A percentile compares a stretch with the other conserved stretches of the same genome.
Conservation (phyloP, 441 rosid genomes). For the Pelargonium australe region DNA sequence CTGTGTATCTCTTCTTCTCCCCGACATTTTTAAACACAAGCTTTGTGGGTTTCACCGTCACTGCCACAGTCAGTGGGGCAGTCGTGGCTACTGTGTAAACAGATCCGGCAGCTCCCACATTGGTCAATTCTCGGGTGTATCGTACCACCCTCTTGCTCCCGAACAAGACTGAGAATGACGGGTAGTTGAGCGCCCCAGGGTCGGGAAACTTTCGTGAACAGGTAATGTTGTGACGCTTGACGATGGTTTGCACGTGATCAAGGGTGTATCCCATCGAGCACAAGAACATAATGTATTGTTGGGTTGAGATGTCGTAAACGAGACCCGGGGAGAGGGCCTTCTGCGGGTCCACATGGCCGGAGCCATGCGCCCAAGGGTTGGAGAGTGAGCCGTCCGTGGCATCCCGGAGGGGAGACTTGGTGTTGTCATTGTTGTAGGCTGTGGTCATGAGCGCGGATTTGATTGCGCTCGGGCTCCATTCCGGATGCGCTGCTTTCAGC, state of each 20-base stretch:
- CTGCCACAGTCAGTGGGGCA: conserved; percentile 34
- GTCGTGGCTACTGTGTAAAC: conserved; percentile 43
- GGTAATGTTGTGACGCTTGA: neutral
- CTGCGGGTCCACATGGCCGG: conserved; percentile 31
- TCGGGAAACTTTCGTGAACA: conserved; percentile 16
- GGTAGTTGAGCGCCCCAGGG: conserved; percentile 26
- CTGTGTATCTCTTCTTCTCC: conserved; percentile 64
- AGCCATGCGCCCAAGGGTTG: conserved; percentile 16
- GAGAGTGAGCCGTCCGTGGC: conserved; percentile 17
- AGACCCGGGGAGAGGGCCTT: conserved; percentile 31
- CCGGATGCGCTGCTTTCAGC: conserved; percentile 23
- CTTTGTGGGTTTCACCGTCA: conserved; percentile 54
- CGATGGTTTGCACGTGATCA: conserved; percentile 30
- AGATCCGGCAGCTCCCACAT: conserved; percentile 51
- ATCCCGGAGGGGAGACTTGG: neutral
- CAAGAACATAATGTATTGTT: conserved; percentile 27
- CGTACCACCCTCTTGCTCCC: conserved; percentile 18
- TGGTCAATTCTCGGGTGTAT: conserved; percentile 53
- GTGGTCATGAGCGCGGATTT: conserved; percentile 35
- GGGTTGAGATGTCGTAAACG: conserved; percentile 21
- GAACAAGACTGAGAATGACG: conserved; percentile 25
- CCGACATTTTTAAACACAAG: conserved; percentile 45
- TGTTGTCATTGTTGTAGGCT: conserved; percentile 17
- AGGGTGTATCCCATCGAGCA: conserved; percentile 40
- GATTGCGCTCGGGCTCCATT: conserved; percentile 30